These are phyloP conservation scores for Irpex sp. DNA, from an alignment of 1,284 basidiomycete genomes.

Conservation along the genomic window DNA sequence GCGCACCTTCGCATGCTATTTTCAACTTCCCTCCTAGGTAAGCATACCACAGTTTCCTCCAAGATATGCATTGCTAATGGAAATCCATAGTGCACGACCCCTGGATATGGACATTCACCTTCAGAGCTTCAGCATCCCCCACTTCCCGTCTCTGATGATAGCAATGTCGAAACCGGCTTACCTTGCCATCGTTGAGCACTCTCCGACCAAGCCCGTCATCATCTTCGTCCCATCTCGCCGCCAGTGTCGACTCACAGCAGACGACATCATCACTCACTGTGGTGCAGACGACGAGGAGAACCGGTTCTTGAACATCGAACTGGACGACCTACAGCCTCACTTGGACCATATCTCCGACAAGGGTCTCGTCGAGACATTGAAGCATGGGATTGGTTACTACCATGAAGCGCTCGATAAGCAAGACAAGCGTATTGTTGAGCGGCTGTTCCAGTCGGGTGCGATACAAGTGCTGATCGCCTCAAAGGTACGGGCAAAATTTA, in stretches of 20 bases:
- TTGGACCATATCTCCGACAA: constrained; percentile 83
- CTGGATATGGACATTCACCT: constrained; percentile 97
- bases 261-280: constrained; percentile 90
- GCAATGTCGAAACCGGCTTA: constrained; percentile 99
- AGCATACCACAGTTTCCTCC: constrained; percentile 14
- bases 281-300: constrained; percentile 83
- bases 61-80: constrained; percentile 5
- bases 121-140: constrained; percentile 93
- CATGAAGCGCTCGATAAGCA: constrained; percentile 92
- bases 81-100: constrained; percentile 71
- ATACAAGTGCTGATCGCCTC: constrained; percentile 94
- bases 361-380: constrained; percentile 78
- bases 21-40: constrained; percentile 97
- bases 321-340: constrained; percentile 83
- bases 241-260: constrained; percentile 91
- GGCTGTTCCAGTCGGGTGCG: constrained; percentile 92
- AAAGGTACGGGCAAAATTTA: constrained; percentile 50
- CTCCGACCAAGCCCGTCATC: constrained; percentile 84
- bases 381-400: constrained; percentile 92
- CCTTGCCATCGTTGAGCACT: constrained; percentile 88
- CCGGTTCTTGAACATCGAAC: constrained; percentile 89
- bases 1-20: constrained; percentile 86
- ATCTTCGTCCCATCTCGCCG: constrained; percentile 92
- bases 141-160: constrained; percentile 98
- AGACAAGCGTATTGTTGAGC: constrained; percentile 91